phyloP scores from a whole-genome alignment of 768 basidiomycete species.

The Tremella mesenterica region DNA sequence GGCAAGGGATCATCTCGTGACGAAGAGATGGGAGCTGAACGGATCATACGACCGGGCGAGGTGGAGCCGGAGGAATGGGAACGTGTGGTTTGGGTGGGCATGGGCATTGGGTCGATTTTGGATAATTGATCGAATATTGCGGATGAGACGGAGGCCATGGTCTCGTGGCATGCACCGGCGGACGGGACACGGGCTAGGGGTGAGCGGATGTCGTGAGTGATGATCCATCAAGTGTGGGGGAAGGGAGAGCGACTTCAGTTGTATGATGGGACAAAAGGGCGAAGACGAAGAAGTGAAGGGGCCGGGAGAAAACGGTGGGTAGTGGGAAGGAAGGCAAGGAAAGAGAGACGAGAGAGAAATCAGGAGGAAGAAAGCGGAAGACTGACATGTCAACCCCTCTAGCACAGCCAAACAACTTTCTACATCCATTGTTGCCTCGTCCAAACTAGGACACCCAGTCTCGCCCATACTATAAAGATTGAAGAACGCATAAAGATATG shows the following conservation, averaged over 20 bases:
- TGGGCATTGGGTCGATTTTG: conserved; percentile 12
- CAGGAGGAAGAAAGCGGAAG: no score
- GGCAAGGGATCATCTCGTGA: conserved; percentile 37
- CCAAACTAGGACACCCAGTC: conserved; percentile 36
- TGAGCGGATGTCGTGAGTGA: no score
- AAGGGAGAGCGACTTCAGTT: no score
- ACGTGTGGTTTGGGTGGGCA: no score
- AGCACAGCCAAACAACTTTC: conserved; percentile 42
- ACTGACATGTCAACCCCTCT: conserved; percentile 44
- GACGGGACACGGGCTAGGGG: conserved; percentile 30
- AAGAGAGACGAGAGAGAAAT: neutral
- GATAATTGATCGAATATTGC: conserved; percentile 25
- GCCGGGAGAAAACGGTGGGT: no score
- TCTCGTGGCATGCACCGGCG: conserved; percentile 28
- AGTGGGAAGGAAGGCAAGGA: neutral
- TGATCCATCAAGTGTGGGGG: no score
- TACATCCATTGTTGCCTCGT: conserved; percentile 43
- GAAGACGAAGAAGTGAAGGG: neutral
- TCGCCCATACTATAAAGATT: conserved; percentile 44
- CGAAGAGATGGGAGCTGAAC: conserved; percentile 34
- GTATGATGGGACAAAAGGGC: neutral
- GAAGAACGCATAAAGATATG: conserved; percentile 45
- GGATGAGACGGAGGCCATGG: conserved; percentile 22
- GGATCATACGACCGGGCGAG: conserved; percentile 14
- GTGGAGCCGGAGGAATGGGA: conserved; percentile 1